These are phyloP conservation scores for Lonicera japonica DNA, from an alignment of 129 eudicot genomes.

Conservation along the genomic window DNA sequence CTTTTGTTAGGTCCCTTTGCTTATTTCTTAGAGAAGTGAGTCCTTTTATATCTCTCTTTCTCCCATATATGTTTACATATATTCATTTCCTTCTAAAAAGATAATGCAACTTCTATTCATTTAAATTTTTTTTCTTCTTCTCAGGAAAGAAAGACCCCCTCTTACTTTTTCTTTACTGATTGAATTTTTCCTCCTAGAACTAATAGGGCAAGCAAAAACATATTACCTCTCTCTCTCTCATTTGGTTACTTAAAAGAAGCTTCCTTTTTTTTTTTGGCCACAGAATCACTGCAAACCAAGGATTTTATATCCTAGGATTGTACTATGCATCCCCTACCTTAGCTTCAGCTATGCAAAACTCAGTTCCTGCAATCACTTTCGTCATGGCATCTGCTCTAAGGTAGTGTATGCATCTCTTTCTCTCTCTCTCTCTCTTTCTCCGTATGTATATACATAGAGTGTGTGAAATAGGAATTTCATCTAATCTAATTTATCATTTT, in stretches of 20 bases:
- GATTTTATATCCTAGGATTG: constrained; percentile 76
- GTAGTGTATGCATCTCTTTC: too few species aligned
- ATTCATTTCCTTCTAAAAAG: neutral
- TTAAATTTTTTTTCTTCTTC: neutral
- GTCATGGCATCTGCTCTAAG: constrained; percentile 76
- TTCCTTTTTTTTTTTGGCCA: neutral
- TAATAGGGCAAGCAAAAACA: constrained; percentile 48
- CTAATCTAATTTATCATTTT: too few species aligned
- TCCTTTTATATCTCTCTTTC: neutral
- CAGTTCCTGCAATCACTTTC: constrained; percentile 90
- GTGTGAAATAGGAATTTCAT: neutral
- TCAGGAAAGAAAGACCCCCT: constrained; percentile 85
- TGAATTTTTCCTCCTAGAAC: constrained; percentile 73
- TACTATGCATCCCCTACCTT: constrained; percentile 86
- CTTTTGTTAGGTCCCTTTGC: constrained; percentile 72
- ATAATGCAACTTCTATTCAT: neutral
- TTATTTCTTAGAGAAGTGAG: constrained; percentile 70
- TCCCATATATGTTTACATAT: neutral
- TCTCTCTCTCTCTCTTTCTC: too few species aligned
- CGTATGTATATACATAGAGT: neutral
- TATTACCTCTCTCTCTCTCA: neutral
- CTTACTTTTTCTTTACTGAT: constrained; percentile 60
- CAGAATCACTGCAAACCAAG: constrained; percentile 96
- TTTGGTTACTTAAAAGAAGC: too few species aligned
- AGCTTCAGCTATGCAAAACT: constrained; percentile 91